Base-by-base conservation (phyloP, 805 yeast species). In the Myxozyma neotropica region DNA sequence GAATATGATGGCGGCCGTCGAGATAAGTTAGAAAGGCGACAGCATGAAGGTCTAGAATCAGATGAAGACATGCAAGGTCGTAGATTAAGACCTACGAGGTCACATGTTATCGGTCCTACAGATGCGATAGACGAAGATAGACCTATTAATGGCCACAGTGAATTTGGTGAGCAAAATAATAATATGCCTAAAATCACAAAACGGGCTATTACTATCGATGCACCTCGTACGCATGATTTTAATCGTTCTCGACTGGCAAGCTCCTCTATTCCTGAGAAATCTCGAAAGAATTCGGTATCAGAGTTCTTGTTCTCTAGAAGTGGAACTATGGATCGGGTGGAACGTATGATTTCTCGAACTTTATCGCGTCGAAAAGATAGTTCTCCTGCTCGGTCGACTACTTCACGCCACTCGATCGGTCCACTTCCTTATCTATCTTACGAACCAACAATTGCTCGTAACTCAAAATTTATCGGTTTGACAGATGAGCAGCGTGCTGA, bases 401-500 rank as follows among this genome's bases (percentile, higher is more conserved):
- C 24, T 31, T 58, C 64, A 6, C 57, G 63, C 8, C 71, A 76
- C 53, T 67, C 71, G 4, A 78, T 80, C 79, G 81, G 85, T 31
- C 75, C 85, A 0, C 40, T 64, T 39, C 83, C 82, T 58, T 94
- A 92, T 68, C 76, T 93, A 24, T 91, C 97, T 0, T 91, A 96
- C 89, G 81, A 81, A 33, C 97, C 98, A 1, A 88, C 94, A 0
- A 81, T 94, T 36, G 98, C 97, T 10, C 81, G 97, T 72, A 94
- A 94, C 73, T 93, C 98, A 0, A 86, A 92, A 0, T 94, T 94
- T 77, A 87, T 90, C 1, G 87, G 87, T 15, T 73, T 94, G 44
- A 83, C 89, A 2, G 89, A 85, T 38, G 85, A 81, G 24, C 98
- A 94, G 72, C 91, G 89, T 69, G 95, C 88, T 59, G 99, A 94